These are phyloP conservation scores for Bonia amplexicaulis DNA, from an alignment of 176 grass and related monocot genomes.

Conservation along the genomic window DNA sequence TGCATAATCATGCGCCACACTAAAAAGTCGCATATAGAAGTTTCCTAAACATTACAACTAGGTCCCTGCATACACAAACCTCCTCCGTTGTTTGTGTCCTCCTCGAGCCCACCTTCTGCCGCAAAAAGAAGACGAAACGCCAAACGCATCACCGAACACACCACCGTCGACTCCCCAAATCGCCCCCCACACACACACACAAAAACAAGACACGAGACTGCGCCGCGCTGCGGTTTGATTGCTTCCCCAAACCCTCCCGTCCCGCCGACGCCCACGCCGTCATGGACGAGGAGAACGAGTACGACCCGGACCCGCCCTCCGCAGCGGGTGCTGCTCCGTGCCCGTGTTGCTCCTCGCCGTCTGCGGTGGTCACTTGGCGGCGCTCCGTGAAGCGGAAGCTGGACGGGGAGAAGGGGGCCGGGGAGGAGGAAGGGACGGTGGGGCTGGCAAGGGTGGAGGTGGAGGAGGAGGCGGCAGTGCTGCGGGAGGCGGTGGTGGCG, in stretches of 20 bases:
- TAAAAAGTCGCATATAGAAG: neutral
- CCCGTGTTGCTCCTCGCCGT: conserved; percentile 46
- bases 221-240: conserved; percentile 15
- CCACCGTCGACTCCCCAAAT: conserved; percentile 20
- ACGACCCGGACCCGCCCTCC: neutral
- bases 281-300: conserved; percentile 38
- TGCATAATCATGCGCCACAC: neutral
- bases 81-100: neutral
- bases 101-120: conserved; percentile 3
- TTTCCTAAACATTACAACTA: neutral
- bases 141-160: neutral
- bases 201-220: neutral
- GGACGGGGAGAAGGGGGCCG: neutral
- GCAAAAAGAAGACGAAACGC: neutral
- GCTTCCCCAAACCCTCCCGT: conserved; percentile 7
- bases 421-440: neutral
- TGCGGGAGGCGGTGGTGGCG: conserved; percentile 55
- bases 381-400: conserved; percentile 80
- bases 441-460: conserved; percentile 54
- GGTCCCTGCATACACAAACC: too few relatives aligned
- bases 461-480: conserved; percentile 49
- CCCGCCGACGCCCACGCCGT: neutral
- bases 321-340: conserved; percentile 16
- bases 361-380: conserved; percentile 37
- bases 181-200: neutral